A percentile compares a stretch with the other conserved stretches of the same genome.
Evolutionary conservation across 2,329 filamentous ascomycete species (phyloP).

Genomic region (Aspergillus hiratsukae): DNA sequence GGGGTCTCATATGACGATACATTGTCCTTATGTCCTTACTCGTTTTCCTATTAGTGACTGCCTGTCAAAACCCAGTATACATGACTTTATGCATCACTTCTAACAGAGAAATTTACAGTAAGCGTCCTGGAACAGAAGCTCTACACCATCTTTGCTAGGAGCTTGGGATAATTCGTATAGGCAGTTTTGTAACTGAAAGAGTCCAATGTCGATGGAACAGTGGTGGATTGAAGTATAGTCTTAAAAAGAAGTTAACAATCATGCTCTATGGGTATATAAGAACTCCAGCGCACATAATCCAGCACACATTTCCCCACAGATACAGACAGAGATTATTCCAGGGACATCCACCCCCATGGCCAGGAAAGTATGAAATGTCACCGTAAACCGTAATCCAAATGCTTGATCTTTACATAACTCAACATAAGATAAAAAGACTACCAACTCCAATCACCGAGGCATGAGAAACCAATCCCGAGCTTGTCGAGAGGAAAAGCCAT

Average conservation of each 20-base stretch:
- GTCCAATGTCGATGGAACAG: neutral
- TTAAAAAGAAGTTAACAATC: neutral
- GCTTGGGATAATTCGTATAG: neutral
- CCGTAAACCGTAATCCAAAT: neutral
- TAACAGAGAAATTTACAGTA: neutral
- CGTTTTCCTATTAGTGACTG: neutral
- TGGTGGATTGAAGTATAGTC: neutral
- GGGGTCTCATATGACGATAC: neutral
- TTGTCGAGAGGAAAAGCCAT: constrained; percentile 43
- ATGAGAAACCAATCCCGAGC: constrained; percentile 41
- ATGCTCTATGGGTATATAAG: neutral
- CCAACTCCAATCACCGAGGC: constrained; percentile 19
- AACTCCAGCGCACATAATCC: neutral
- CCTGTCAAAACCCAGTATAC: neutral
- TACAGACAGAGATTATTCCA: neutral
- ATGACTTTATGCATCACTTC: neutral
- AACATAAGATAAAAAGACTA: neutral
- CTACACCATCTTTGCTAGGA: neutral
- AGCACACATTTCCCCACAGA: neutral
- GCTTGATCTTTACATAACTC: neutral
- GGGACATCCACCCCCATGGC: neutral
- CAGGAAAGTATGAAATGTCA: neutral
- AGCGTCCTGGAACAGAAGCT: neutral
- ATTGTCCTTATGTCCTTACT: neutral
- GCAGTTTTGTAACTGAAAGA: neutral